A percentile compares a stretch with the other conserved stretches of the same genome.
phyloP scores from a whole-genome alignment of 345 rosid species.

The Salix viminalis region DNA sequence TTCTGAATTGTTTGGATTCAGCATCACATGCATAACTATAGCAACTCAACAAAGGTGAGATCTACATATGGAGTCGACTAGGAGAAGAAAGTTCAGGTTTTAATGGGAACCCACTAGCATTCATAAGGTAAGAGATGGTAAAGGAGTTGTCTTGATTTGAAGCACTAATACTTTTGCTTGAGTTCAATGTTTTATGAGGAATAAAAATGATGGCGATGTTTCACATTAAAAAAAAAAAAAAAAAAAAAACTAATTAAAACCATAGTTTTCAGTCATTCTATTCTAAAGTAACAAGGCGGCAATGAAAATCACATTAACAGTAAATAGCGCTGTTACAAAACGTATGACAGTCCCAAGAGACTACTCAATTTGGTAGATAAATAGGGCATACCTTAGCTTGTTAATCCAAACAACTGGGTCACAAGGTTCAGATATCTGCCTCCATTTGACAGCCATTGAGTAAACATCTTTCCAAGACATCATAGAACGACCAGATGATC shows the following conservation, averaged over 20 bases:
- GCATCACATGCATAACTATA: neutral
- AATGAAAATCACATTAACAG: too few species aligned
- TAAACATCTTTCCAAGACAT: slow-evolving; percentile 87
- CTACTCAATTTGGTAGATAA: neutral
- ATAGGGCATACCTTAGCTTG: slow-evolving; percentile 61
- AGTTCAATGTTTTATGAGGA: too few species aligned
- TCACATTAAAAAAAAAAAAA: neutral
- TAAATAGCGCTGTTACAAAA: too few species aligned
- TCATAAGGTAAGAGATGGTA: too few species aligned
- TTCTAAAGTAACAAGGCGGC: neutral
- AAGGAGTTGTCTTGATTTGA: too few species aligned
- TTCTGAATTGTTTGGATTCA: neutral
- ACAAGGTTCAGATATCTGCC: slow-evolving; percentile 99
- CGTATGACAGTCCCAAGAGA: too few species aligned
- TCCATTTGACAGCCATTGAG: slow-evolving; percentile 84
- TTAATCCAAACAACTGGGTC: slow-evolving; percentile 98
- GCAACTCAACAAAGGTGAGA: neutral
- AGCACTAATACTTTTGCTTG: too few species aligned
- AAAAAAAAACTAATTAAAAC: neutral
- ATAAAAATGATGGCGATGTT: neutral
- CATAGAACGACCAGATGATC: slow-evolving; percentile 52
- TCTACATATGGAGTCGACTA: too few species aligned
- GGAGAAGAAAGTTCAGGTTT: too few species aligned
- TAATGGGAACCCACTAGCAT: too few species aligned
- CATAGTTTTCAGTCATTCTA: neutral